These are phyloP conservation scores for Colletotrichum lini DNA, from an alignment of 2,329 filamentous ascomycete genomes.

Conservation along the genomic window DNA sequence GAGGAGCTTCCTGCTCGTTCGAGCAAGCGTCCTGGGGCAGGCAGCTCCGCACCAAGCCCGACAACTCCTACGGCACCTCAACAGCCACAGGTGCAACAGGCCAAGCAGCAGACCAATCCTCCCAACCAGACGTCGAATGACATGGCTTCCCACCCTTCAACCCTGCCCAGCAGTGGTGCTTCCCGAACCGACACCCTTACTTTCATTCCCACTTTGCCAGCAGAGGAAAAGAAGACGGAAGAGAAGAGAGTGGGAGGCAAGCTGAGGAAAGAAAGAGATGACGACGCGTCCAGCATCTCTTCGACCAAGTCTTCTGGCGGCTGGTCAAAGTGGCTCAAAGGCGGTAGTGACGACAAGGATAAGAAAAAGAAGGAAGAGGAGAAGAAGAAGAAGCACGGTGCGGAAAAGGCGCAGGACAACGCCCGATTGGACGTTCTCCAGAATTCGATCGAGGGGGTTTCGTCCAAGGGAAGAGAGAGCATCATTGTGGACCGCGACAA, in stretches of 20 bases:
- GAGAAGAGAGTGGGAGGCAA: conserved; percentile 62
- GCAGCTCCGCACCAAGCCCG: conserved; percentile 32
- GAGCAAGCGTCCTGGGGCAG: conserved; percentile 55
- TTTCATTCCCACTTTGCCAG: conserved; percentile 80
- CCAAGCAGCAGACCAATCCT: conserved; percentile 45
- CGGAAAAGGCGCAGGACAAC: conserved; percentile 79
- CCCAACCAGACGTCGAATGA: conserved; percentile 69
- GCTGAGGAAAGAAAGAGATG: conserved; percentile 80
- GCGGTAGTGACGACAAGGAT: conserved; percentile 81
- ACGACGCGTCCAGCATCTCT: conserved; percentile 70
- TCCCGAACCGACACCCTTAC: conserved; percentile 82
- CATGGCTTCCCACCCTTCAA: conserved; percentile 75
- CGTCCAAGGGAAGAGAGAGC: conserved; percentile 82
- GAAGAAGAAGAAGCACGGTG: conserved; percentile 72
- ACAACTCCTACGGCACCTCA: conserved; percentile 29
- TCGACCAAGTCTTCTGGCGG: conserved; percentile 80
- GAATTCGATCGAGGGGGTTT: conserved; percentile 82
- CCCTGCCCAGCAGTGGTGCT: conserved; percentile 77
- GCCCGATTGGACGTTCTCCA: conserved; percentile 89
- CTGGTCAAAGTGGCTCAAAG: conserved; percentile 87
- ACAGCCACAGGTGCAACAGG: conserved; percentile 38
- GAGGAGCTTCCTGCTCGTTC: conserved; percentile 65
- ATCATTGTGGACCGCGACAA: conserved; percentile 85
- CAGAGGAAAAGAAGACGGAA: conserved; percentile 82
- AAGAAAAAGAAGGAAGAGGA: conserved; percentile 76